These are phyloP conservation scores for Skeletonema costatum DNA, from an alignment of 108 stramenopile species.

Conservation along the genomic window DNA sequence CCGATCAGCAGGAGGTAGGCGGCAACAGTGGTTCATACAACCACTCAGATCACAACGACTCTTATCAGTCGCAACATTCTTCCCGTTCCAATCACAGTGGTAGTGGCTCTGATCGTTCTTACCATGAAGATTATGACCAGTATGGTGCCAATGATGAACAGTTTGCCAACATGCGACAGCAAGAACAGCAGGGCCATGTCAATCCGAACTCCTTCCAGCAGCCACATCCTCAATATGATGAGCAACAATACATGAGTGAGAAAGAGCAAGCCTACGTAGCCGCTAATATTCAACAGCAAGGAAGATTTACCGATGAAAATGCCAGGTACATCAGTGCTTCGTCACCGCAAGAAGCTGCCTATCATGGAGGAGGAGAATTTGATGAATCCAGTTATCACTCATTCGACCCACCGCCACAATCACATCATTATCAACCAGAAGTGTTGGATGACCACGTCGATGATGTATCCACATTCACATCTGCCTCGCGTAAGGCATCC, in stretches of 20 bases:
- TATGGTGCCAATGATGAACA: background rate
- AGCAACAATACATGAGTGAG: background rate
- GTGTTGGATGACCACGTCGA: constrained; percentile 19
- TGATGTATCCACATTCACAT: constrained; percentile 23
- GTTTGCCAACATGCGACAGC: background rate
- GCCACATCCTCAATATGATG: background rate
- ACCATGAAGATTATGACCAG: background rate
- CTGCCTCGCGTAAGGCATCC: constrained; percentile 26
- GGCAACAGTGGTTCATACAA: background rate
- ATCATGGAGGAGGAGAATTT: background rate
- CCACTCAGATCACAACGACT: background rate
- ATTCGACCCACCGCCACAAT: background rate
- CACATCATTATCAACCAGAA: constrained; percentile 1
- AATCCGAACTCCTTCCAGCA: background rate
- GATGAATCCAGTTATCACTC: constrained; percentile 18
- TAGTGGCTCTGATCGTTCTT: background rate
- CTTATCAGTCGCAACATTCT: background rate
- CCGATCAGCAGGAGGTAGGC: background rate
- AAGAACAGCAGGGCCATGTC: background rate
- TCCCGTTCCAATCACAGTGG: background rate
- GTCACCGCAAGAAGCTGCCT: background rate
- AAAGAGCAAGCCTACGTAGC: background rate
- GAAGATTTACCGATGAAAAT: background rate
- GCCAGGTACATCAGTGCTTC: background rate
- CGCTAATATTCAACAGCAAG: background rate